Base-by-base conservation (phyloP, 192 early-diverging fungal genomes). In the Coemansia umbellata region DNA sequence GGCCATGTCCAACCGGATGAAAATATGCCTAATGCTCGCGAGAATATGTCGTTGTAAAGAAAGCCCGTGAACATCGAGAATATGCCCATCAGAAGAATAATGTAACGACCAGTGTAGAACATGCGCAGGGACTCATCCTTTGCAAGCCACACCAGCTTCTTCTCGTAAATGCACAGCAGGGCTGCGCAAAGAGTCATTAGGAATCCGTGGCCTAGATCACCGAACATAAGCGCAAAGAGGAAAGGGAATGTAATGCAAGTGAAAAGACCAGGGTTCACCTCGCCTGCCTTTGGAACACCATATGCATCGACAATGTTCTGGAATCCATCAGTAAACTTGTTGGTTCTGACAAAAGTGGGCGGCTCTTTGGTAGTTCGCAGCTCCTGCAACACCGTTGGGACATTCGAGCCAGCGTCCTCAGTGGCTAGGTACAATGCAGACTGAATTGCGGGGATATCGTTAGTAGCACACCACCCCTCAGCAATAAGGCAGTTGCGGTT, bases 191-290 rank as follows among this genome's bases (percentile, higher is more conserved):
- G 53, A 4, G 91, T 78, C 78, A 99, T 82, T 36, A 99, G 54
- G 30, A 93, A 64, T 22, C 94, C 97, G 62, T 99, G 97, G 41
- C 97, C 97, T 30, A 96, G 82, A 74, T 99, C 97, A 52, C 97
- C 97, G 82, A 99, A 99, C 97, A 99, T 99, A 51, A 99, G 84
- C 39, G 97, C 95, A 76, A 99, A 99, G 49, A 99, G 71, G 69
- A 99, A 99, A n/a, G 97, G 97, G 80, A 99, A 99, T 0, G 92
- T 93, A 35, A 98, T 95, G 10, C 89, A 66, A 0, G 97, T 97
- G 51, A 96, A 99, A 27, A 99, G 82, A 36, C 93, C 97, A 14
- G 97, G 97, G 67, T 99, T 99, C 55, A 98, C 94, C 78, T 99
- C 97, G 53, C 89, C 84, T 65, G 96, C 96, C 60, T 82, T 84